A percentile compares a stretch with the other conserved stretches of the same genome.
phyloP scores from a whole-genome alignment of 495 filamentous ascomycete species.

The Evansstolkia leycettana region DNA sequence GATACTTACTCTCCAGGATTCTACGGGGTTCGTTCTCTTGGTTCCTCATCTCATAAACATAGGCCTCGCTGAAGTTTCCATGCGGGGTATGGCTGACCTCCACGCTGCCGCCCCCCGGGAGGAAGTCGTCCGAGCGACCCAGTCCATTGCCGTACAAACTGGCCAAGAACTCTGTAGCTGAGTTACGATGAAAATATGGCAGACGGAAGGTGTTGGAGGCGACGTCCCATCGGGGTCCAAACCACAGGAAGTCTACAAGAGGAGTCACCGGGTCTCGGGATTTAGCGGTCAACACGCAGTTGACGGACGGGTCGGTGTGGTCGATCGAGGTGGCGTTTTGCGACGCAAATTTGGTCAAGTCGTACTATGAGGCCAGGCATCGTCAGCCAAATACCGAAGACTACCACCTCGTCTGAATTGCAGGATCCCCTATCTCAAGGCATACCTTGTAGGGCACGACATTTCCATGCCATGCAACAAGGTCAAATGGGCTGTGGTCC shows the following conservation, averaged over 20 bases:
- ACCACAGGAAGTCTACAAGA: constrained; percentile 30
- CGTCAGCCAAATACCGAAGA: no score
- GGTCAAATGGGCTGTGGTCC: constrained; percentile 28
- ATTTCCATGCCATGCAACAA: constrained; percentile 33
- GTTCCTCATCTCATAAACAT: constrained; percentile 26
- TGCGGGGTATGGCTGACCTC: constrained; percentile 31
- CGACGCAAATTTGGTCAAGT: constrained; percentile 28
- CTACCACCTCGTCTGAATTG: no score
- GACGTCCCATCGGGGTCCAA: constrained; percentile 31
- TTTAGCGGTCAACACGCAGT: constrained; percentile 25
- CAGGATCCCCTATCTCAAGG: no score
- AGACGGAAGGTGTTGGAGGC: constrained; percentile 30
- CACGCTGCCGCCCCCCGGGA: constrained; percentile 28
- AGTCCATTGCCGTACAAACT: constrained; percentile 27
- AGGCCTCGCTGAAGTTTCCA: constrained; percentile 29
- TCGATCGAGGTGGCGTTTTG: constrained; percentile 30
- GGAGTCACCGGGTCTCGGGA: constrained; percentile 25
- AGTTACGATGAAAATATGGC: constrained; percentile 32
- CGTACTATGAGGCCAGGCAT: constrained; percentile 21
- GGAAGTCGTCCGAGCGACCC: constrained; percentile 28
- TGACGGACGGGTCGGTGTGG: constrained; percentile 29
- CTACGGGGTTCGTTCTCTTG: constrained; percentile 27
- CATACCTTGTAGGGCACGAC: constrained; percentile 29
- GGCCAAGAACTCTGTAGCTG: constrained; percentile 29
- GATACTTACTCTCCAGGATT: constrained; percentile 21